These are phyloP conservation scores for Stemphylium vesicarium DNA, from an alignment of 2,329 filamentous ascomycete species.

Conservation along the genomic window DNA sequence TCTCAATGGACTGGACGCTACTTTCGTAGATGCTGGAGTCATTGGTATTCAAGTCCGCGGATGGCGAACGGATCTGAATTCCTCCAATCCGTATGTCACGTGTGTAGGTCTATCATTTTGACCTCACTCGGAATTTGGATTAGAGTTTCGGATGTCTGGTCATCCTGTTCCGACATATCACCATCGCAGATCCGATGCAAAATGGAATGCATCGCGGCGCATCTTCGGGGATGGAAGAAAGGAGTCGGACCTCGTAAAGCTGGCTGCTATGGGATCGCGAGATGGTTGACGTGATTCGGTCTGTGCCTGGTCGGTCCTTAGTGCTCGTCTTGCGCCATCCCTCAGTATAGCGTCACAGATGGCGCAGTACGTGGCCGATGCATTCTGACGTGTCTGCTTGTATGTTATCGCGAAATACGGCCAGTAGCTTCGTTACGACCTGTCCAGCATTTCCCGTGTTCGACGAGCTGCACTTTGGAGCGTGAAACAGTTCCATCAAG, in stretches of 20 bases:
- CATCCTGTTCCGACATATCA: no score
- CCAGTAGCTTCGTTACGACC: constrained; percentile 25
- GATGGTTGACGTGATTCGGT: constrained; percentile 33
- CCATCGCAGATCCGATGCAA: constrained; percentile 31
- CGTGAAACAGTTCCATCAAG: background rate
- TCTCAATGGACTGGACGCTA: no score
- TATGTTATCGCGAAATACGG: constrained; percentile 30
- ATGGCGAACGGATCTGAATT: constrained; percentile 21
- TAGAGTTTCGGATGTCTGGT: constrained; percentile 23
- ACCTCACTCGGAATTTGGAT: constrained; percentile 38
- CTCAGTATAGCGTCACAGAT: constrained; percentile 50
- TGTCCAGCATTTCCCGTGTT: constrained; percentile 27
- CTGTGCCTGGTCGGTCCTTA: constrained; percentile 44
- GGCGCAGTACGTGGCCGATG: constrained; percentile 59
- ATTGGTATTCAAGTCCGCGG: background rate
- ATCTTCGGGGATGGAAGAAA: no score
- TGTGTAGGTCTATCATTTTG: constrained; percentile 31
- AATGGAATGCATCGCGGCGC: constrained; percentile 33
- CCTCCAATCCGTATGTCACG: constrained; percentile 27
- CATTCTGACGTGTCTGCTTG: constrained; percentile 40
- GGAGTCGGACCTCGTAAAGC: no score
- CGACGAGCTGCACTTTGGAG: background rate
- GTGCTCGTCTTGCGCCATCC: constrained; percentile 44
- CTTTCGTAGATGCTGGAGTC: no score
- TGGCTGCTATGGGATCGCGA: no score